phyloP scores from a whole-genome alignment of 495 filamentous ascomycete species.

The Trichocladium uniseriatum region DNA sequence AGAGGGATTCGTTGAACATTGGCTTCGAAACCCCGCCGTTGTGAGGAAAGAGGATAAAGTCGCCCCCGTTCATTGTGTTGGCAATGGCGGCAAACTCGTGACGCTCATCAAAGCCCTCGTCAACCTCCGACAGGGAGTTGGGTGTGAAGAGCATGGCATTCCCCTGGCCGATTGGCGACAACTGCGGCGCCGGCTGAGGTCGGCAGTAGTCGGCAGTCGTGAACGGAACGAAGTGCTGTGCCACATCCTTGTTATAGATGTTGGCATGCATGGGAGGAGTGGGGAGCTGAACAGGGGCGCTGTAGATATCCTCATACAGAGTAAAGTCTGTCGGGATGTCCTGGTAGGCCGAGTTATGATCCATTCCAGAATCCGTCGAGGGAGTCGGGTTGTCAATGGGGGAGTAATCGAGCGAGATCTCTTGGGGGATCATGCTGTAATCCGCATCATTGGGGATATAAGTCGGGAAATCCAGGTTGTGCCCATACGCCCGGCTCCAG shows the following conservation, averaged over 20 bases:
- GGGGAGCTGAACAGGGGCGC: constrained; percentile 36
- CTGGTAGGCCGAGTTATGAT: constrained; percentile 38
- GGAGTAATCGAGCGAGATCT: constrained; percentile 42
- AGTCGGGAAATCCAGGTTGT: constrained; percentile 32
- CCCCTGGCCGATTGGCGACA: constrained; percentile 54
- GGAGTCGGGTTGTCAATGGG: constrained; percentile 39
- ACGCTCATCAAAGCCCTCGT: constrained; percentile 43
- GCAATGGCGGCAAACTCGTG: constrained; percentile 18
- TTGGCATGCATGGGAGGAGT: constrained; percentile 29
- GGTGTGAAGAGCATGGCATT: constrained; percentile 58
- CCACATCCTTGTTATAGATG: constrained; percentile 33
- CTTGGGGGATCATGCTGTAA: constrained; percentile 30
- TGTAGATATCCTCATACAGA: constrained; percentile 49
- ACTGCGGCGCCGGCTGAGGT: constrained; percentile 33
- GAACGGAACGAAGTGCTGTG: constrained; percentile 25
- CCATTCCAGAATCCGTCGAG: constrained; percentile 36
- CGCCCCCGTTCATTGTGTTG: constrained; percentile 15
- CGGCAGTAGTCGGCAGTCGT: constrained; percentile 29
- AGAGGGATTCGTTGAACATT: constrained; percentile 28
- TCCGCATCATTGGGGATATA: constrained; percentile 33
- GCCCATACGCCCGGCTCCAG: constrained; percentile 23
- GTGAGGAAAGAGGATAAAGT: constrained; percentile 28
- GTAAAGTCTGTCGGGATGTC: constrained; percentile 37
- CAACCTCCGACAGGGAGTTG: constrained; percentile 36
- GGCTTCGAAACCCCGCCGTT: constrained; percentile 20